These are phyloP conservation scores for Sparassis latifolia DNA, from an alignment of 1,284 basidiomycete genomes.

Conservation along the genomic window DNA sequence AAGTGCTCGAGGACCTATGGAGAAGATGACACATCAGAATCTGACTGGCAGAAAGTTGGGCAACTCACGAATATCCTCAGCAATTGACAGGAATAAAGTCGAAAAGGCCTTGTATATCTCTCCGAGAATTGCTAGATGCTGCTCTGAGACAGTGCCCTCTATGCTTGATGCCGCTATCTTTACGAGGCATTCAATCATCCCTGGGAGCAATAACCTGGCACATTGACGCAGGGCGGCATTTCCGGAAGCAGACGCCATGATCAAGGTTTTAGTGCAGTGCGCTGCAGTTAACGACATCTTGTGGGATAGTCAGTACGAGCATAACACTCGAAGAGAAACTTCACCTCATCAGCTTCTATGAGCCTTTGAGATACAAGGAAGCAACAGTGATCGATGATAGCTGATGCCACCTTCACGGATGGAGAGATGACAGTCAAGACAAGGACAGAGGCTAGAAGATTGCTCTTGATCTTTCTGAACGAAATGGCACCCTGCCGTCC, in stretches of 20 bases:
- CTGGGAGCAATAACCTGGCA: slow-evolving; percentile 69
- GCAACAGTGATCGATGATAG: slow-evolving; percentile 80
- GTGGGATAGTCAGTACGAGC: slow-evolving; percentile 5
- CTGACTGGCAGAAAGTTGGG: background rate
- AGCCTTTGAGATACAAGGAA: slow-evolving; percentile 80
- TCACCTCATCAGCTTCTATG: slow-evolving; percentile 61
- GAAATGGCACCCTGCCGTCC: slow-evolving; percentile 76
- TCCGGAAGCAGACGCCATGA: slow-evolving; percentile 58
- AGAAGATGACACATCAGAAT: background rate
- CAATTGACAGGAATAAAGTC: slow-evolving; percentile 51
- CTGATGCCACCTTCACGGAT: slow-evolving; percentile 62
- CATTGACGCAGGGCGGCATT: slow-evolving; percentile 69
- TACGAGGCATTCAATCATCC: slow-evolving; percentile 73
- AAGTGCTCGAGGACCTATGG: slow-evolving; percentile 60
- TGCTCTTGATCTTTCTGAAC: slow-evolving; percentile 84
- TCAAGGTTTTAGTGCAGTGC: slow-evolving; percentile 82
- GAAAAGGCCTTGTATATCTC: slow-evolving; percentile 83
- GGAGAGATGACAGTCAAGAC: slow-evolving; percentile 78
- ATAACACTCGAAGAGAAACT: slow-evolving; percentile 10
- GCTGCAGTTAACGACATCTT: slow-evolving; percentile 79
- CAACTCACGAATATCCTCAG: slow-evolving; percentile 60
- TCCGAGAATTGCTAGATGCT: slow-evolving; percentile 54
- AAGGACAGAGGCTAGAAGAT: slow-evolving; percentile 82
- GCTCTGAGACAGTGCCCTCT: slow-evolving; percentile 48
- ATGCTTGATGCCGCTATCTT: slow-evolving; percentile 54